Base-by-base conservation (phyloP, 139 green algal genomes). In the Parachlorella kessleri region DNA sequence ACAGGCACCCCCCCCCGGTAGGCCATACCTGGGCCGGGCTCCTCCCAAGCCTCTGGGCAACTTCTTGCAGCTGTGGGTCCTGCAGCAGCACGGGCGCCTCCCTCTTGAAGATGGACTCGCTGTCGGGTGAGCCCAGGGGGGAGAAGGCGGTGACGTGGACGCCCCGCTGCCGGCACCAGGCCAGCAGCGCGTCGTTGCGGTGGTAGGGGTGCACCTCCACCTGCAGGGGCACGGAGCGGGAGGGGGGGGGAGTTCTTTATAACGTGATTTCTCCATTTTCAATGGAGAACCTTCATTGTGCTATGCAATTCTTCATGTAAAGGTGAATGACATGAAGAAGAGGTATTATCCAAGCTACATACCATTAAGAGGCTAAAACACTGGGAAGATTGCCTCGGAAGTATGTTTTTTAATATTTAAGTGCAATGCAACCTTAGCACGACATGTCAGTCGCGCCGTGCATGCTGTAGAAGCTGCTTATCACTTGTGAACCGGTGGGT, bases 91-190 rank as follows among this genome's bases (percentile, higher is more conserved):
- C 48, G 21, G 48, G 48, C 14, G 48, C 48, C 14, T 59, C 48
- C 14, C 48, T 14, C 48, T 59, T 59, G 79, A 94, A 91, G 70
- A 96, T 90, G 28, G 86, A 78, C 10, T 89, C 90, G 64, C 82
- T 94, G 84, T 97, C 94, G 2, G 91, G 91, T 2, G 89, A 92
- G 10, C 95, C 96, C 48, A 99, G 87, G 0, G 96, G 94, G 3
- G 88, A 94, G 89, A 96, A 98, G 4, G 94, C 94, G 2, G 94
- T 97, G 24, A 99, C 84, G 75, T 98, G 96, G 66, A 99, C 92
- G 40, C 80, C 77, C 36, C 87, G 71, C 14, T 48, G 18, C 1
- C 32, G 8, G 37, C 77, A 84, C 64, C 75, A 87, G 39, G 55
- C 36, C 10, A 97, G 40, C n/a, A 98, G 82, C 2, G 81, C 79